Base-by-base conservation (phyloP, 495 filamentous ascomycete species). In the Aspergillus campestris region DNA sequence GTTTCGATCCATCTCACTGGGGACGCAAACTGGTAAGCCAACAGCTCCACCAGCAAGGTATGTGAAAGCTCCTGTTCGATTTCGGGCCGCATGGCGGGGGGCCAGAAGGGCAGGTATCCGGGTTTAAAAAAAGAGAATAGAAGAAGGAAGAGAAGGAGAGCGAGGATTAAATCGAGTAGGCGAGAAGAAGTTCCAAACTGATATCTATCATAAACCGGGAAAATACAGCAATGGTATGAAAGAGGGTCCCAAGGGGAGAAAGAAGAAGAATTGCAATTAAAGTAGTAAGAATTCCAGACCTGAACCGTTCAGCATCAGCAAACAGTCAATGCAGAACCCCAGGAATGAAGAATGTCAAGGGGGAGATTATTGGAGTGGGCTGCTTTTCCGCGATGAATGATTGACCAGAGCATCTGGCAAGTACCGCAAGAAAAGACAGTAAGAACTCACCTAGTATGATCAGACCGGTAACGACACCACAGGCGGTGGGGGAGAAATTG, bases 1-100 rank as follows among this genome's bases (percentile, higher is more conserved):
- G 92, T 97, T 70, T 97, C 92, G 66, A 99, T 99, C 79, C 92
- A 99, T 80, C 92, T 82, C 48, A 99, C 92, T 28, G 92, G 92
- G 15, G 89, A 95, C 55, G 92, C 92, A 67, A 99, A 99, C 65
- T 99, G 92, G 69, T 97, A 97, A 66, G 94, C 94, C 46, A 99
- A 81, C 39, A 99, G 84, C 80, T 98, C 92, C 45, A 98, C 87
- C 57, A 98, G 82, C 69, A 98, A 79, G 53, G 90, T 98, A 69
- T 98, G 91, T 61, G 90, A 82, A 60, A 97, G 84, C 72, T 98
- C 92, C 65, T 98, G 92, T 79, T 98, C 91, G 66, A 96, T 76
- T 79, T 98, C 94, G 56, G 94, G 92, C 69, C 86, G 86, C 92
- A 98, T 98, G 37, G 58, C 87, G 74, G 51, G 47, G 60, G 61